A percentile compares a stretch with the other conserved stretches of the same genome.
phyloP scores from a whole-genome alignment of 1,284 basidiomycete species.

The Golubevia pallescens region DNA sequence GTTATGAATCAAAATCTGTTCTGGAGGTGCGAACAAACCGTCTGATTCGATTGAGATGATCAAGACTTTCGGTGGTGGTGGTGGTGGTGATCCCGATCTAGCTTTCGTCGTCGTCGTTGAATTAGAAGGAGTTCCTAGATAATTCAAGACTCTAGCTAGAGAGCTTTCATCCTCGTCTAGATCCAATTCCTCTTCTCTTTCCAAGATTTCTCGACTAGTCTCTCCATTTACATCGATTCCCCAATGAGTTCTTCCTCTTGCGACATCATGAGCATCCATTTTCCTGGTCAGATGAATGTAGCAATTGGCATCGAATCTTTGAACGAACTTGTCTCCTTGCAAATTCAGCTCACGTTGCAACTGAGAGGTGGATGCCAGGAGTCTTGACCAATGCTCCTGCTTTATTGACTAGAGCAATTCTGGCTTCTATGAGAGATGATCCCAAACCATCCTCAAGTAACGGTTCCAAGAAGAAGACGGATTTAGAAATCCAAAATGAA shows the following conservation, averaged over 20 bases:
- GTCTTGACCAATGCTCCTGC: slow-evolving; percentile 88
- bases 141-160: slow-evolving; percentile 30
- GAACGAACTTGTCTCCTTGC: slow-evolving; percentile 61
- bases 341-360: slow-evolving; percentile 77
- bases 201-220: neutral
- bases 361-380: slow-evolving; percentile 89
- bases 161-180: slow-evolving; percentile 20
- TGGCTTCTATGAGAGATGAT: slow-evolving; percentile 20
- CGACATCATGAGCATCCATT: slow-evolving; percentile 59
- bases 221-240: slow-evolving; percentile 1
- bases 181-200: slow-evolving; percentile 3
- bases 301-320: slow-evolving; percentile 61
- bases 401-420: slow-evolving; percentile 51
- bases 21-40: slow-evolving; percentile 53
- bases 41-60: slow-evolving; percentile 54
- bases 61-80: slow-evolving; percentile 28
- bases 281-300: slow-evolving; percentile 58
- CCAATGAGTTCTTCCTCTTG: slow-evolving; percentile 37
- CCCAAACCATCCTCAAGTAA: too few species aligned
- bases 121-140: slow-evolving; percentile 17
- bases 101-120: too few species aligned
- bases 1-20: slow-evolving; percentile 45
- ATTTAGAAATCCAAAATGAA: too few species aligned
- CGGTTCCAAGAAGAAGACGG: too few species aligned
- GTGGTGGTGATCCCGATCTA: slow-evolving; percentile 3